phyloP scores from a whole-genome alignment of 495 filamentous ascomycete species.

The Acidomyces sp. region DNA sequence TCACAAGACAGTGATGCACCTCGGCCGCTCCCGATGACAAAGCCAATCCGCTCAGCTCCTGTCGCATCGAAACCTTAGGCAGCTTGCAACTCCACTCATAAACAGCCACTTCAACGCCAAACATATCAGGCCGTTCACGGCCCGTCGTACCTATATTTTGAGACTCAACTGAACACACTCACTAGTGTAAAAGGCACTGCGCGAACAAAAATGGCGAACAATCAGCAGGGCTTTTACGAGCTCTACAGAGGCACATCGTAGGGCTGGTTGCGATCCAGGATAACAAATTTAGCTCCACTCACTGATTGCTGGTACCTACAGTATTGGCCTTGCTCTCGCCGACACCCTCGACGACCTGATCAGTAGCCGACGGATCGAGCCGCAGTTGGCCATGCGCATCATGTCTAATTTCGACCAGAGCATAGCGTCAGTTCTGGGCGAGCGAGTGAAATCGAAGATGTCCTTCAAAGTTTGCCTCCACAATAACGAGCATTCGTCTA shows the following conservation, averaged over 20 bases:
- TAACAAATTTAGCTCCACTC: neutral
- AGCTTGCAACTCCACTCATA: no score
- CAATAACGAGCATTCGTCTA: no score
- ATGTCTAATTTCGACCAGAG: conserved; percentile 81
- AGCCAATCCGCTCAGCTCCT: no score
- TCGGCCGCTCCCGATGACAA: neutral
- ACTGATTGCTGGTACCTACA: conserved; percentile 27
- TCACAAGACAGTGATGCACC: neutral
- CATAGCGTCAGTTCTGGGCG: conserved; percentile 74
- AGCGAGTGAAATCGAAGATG: conserved; percentile 80
- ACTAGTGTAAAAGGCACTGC: neutral
- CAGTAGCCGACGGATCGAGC: conserved; percentile 82
- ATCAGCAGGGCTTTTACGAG: conserved; percentile 60
- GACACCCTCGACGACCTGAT: conserved; percentile 96
- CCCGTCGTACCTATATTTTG: no score
- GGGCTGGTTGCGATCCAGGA: conserved; percentile 1
- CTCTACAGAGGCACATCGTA: conserved; percentile 45
- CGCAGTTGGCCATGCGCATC: conserved; percentile 97
- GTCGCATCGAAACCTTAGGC: no score
- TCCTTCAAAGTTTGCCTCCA: conserved; percentile 95
- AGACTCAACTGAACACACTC: no score
- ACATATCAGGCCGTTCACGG: no score
- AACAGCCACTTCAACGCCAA: no score
- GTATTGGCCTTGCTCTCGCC: conserved; percentile 79
- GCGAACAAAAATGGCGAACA: conserved; percentile 22